Evolutionary conservation across 441 rosid genomes (phyloP).

Genomic region (Gossypium aridum): DNA sequence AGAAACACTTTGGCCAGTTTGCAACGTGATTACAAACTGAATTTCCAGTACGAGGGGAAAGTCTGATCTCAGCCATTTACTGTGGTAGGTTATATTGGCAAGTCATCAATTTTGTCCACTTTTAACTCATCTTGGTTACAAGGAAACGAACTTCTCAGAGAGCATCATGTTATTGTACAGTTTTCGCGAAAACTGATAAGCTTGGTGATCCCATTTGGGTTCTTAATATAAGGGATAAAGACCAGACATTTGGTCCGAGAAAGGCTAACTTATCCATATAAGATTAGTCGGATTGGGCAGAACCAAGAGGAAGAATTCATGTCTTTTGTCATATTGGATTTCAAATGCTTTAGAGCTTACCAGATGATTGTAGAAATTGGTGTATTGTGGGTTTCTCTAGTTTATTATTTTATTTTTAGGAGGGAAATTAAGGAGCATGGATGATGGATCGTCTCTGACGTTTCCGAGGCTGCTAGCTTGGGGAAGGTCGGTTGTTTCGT

Average conservation of each 20-base stretch:
- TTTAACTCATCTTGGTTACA: background rate
- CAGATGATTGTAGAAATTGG: background rate
- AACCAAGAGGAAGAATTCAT: background rate
- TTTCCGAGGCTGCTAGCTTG: background rate
- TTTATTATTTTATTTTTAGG: background rate
- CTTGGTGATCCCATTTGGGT: background rate
- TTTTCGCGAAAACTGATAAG: background rate
- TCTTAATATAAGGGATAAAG: background rate
- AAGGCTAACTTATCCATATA: background rate
- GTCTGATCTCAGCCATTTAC: slow-evolving; percentile 34
- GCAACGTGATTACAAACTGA: slow-evolving; percentile 74
- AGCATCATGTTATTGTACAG: background rate
- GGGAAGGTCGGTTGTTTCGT: slow-evolving; percentile 1
- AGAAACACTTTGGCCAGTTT: slow-evolving; percentile 61
- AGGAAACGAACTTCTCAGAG: background rate
- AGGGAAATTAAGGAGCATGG: background rate
- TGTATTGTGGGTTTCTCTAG: background rate
- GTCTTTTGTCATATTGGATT: background rate
- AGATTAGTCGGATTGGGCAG: background rate
- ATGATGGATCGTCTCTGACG: background rate
- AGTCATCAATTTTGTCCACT: background rate
- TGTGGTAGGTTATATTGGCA: slow-evolving; percentile 3
- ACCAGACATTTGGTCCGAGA: background rate
- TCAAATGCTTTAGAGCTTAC: background rate
- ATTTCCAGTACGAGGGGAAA: slow-evolving; percentile 83